Conservation (phyloP, 345 rosid species). For the Clausena lansium region DNA sequence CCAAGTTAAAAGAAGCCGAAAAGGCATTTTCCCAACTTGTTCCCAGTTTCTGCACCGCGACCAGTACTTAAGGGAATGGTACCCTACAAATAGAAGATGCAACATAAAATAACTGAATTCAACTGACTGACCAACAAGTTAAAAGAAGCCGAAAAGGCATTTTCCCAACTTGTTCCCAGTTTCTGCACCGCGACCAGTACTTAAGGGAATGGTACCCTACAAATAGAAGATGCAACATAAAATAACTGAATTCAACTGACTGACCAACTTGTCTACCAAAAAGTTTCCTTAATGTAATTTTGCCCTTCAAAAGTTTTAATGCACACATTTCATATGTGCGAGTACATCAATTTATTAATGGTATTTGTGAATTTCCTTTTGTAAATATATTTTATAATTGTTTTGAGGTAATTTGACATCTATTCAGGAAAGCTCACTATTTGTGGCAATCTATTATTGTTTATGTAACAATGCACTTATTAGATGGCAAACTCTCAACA, state of each 20-base stretch:
- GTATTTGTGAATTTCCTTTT: neutral
- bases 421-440: neutral
- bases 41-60: neutral
- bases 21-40: neutral
- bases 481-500: neutral
- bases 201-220: neutral
- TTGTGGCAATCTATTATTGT: neutral
- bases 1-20: neutral
- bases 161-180: neutral
- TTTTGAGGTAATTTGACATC: neutral
- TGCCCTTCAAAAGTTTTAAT: neutral
- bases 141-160: neutral
- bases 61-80: neutral
- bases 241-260: neutral
- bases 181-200: neutral
- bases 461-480: neutral
- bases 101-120: neutral
- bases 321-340: neutral
- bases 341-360: neutral
- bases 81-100: neutral
- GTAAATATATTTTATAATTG: neutral
- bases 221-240: neutral
- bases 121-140: neutral
- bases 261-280: neutral
- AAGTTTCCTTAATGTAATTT: neutral